Percentiles rank a stretch among this genome's conserved stretches.
Conservation (phyloP, 176 grass and related monocot species). For the Lolium multiflorum region DNA sequence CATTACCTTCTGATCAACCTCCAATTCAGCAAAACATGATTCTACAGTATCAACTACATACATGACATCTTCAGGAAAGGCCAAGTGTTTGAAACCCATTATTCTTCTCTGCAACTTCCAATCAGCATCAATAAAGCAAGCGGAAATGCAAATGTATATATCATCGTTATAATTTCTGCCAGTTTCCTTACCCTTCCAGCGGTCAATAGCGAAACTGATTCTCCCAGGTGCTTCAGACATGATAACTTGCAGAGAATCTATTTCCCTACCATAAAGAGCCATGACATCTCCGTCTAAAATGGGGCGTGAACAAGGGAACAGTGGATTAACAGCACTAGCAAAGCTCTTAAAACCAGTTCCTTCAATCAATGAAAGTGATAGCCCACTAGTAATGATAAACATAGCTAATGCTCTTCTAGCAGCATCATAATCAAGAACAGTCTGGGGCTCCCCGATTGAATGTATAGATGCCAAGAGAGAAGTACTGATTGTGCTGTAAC, state of each 20-base stretch:
- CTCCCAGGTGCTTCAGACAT: slow-evolving; percentile 21
- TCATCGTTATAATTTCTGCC: slow-evolving; percentile 3
- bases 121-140: slow-evolving; percentile 45
- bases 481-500: neutral
- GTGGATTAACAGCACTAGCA: neutral
- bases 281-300: slow-evolving; percentile 25
- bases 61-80: slow-evolving; percentile 29
- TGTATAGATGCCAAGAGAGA: neutral
- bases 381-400: slow-evolving; percentile 21
- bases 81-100: slow-evolving; percentile 34
- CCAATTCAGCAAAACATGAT: neutral
- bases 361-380: slow-evolving; percentile 37
- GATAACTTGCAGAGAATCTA: neutral
- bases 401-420: slow-evolving; percentile 33
- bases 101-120: slow-evolving; percentile 40
- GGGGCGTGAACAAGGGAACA: neutral
- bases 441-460: neutral
- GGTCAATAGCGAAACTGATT: slow-evolving; percentile 33
- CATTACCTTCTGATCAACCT: slow-evolving; percentile 40
- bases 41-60: slow-evolving; percentile 10
- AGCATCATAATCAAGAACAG: neutral
- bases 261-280: slow-evolving; percentile 39
- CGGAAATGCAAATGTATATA: slow-evolving; percentile 26
- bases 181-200: slow-evolving; percentile 24
- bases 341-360: neutral